Evolutionary conservation across 2,329 filamentous ascomycete species (phyloP).

Genomic region (Lojkania enalia): DNA sequence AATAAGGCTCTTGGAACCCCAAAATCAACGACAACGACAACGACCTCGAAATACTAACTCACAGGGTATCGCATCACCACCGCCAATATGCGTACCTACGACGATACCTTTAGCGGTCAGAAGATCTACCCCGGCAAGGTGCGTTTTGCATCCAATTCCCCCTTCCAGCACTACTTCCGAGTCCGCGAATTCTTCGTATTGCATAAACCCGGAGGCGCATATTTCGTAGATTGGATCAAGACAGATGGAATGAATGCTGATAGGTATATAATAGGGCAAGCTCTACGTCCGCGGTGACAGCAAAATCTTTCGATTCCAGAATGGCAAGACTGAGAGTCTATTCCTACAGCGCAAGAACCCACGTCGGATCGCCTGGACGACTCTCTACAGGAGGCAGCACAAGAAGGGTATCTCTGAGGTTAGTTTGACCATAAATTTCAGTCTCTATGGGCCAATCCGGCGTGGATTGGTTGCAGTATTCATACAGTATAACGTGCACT

Average conservation of each 20-base stretch:
- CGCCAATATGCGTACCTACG: slow-evolving; percentile 75
- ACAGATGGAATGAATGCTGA: slow-evolving; percentile 29
- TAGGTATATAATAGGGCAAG: slow-evolving; percentile 74
- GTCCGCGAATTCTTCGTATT: too few relatives aligned
- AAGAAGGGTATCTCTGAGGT: slow-evolving; percentile 99
- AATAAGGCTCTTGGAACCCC: slow-evolving; percentile 25
- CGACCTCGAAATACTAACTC: slow-evolving; percentile 42
- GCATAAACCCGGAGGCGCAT: too few relatives aligned
- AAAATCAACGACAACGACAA: slow-evolving; percentile 38
- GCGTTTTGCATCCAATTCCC: slow-evolving; percentile 43
- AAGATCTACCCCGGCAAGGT: slow-evolving; percentile 83
- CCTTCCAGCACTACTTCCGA: too few relatives aligned
- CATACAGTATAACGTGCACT: neutral
- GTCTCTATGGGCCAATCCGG: too few relatives aligned
- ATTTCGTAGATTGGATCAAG: too few relatives aligned
- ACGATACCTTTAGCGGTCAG: slow-evolving; percentile 75
- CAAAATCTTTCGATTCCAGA: slow-evolving; percentile 99
- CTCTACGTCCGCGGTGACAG: slow-evolving; percentile 99
- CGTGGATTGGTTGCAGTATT: neutral
- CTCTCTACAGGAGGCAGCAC: slow-evolving; percentile 97
- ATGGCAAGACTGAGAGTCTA: slow-evolving; percentile 98
- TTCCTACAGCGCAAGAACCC: slow-evolving; percentile 99
- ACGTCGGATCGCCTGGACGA: slow-evolving; percentile 98
- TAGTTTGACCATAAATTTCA: slow-evolving; percentile 50
- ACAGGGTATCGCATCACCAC: slow-evolving; percentile 47